Evolutionary conservation across 2,329 filamentous ascomycete genomes (phyloP).

Genomic region (Pestalotiopsis sp.): DNA sequence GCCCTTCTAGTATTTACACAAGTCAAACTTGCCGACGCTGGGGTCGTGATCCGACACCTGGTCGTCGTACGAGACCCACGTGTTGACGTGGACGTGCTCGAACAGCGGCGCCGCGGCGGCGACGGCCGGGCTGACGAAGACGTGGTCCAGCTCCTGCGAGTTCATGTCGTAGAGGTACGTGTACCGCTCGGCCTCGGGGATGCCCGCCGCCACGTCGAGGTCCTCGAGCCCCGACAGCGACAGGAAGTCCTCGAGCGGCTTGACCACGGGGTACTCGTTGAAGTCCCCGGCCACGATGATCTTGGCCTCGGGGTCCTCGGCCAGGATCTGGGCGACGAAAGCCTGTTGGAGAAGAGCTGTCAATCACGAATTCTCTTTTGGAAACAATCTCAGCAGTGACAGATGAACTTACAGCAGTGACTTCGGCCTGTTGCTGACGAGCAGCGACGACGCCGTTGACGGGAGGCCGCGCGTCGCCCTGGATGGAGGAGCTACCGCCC

Average conservation of each 20-base stretch:
- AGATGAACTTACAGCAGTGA: slow-evolving; percentile 51
- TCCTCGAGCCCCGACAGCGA: slow-evolving; percentile 57
- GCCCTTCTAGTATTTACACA: slow-evolving; percentile 39
- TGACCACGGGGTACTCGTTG: slow-evolving; percentile 68
- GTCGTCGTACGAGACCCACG: slow-evolving; percentile 59
- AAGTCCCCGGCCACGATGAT: slow-evolving; percentile 68
- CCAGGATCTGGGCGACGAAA: slow-evolving; percentile 60
- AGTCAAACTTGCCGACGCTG: slow-evolving; percentile 60
- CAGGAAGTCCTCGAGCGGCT: slow-evolving; percentile 57
- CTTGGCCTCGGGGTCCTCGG: slow-evolving; percentile 52
- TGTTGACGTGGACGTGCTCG: slow-evolving; percentile 72
- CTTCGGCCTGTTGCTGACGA: slow-evolving; percentile 55
- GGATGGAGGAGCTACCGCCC: slow-evolving; percentile 62
- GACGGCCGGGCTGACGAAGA: slow-evolving; percentile 61
- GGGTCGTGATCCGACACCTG: slow-evolving; percentile 70
- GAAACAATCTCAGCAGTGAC: background rate
- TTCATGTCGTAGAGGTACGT: slow-evolving; percentile 72
- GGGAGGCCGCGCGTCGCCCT: slow-evolving; percentile 66
- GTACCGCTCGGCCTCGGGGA: slow-evolving; percentile 60
- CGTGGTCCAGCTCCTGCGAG: slow-evolving; percentile 69
- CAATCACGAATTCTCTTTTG: background rate
- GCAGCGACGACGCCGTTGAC: slow-evolving; percentile 63
- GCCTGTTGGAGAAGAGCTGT: slow-evolving; percentile 26
- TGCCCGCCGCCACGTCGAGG: slow-evolving; percentile 58
- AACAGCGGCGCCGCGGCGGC: slow-evolving; percentile 43